These are phyloP conservation scores for Aspergillus sp. DNA, from an alignment of 2,329 filamentous ascomycete species.

Conservation along the genomic window DNA sequence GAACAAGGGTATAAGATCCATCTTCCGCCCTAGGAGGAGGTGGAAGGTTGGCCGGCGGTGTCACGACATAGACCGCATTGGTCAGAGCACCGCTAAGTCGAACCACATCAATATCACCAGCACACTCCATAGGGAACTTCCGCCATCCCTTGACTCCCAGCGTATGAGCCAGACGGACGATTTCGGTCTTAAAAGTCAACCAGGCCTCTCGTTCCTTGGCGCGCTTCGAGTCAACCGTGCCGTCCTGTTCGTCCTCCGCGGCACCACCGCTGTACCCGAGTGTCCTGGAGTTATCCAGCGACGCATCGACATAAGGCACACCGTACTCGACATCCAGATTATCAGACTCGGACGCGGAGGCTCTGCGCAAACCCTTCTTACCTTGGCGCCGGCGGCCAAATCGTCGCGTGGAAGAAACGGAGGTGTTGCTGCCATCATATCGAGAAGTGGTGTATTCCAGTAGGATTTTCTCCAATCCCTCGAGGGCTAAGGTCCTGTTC, in stretches of 20 bases:
- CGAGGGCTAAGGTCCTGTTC: slow-evolving; percentile 67
- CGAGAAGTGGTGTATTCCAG: slow-evolving; percentile 32
- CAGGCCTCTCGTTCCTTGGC: slow-evolving; percentile 70
- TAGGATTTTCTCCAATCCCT: slow-evolving; percentile 69
- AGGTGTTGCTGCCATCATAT: slow-evolving; percentile 15
- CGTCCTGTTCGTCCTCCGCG: slow-evolving; percentile 32
- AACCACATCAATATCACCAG: slow-evolving; percentile 39
- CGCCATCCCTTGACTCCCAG: slow-evolving; percentile 88
- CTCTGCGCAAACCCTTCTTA: slow-evolving; percentile 32
- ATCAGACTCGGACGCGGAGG: slow-evolving; percentile 75
- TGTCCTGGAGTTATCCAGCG: slow-evolving; percentile 85
- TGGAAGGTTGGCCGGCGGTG: slow-evolving; percentile 62
- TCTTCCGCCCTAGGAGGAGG: slow-evolving; percentile 36
- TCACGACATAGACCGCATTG: slow-evolving; percentile 93
- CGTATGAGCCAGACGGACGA: slow-evolving; percentile 82
- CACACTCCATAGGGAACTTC: slow-evolving; percentile 54
- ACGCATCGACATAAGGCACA: slow-evolving; percentile 78
- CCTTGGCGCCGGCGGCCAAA: slow-evolving; percentile 26
- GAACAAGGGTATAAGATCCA: slow-evolving; percentile 27
- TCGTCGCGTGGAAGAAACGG: slow-evolving; percentile 12
- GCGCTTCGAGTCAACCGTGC: slow-evolving; percentile 41
- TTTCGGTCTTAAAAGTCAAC: slow-evolving; percentile 85
- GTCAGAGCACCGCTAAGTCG: slow-evolving; percentile 77
- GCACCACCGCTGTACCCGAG: slow-evolving; percentile 63
- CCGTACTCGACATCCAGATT: slow-evolving; percentile 70